Percentiles rank a stretch among this genome's conserved stretches.
Evolutionary conservation across 352 stramenopile genomes (phyloP).

Genomic region (Globisporangium alternatum): DNA sequence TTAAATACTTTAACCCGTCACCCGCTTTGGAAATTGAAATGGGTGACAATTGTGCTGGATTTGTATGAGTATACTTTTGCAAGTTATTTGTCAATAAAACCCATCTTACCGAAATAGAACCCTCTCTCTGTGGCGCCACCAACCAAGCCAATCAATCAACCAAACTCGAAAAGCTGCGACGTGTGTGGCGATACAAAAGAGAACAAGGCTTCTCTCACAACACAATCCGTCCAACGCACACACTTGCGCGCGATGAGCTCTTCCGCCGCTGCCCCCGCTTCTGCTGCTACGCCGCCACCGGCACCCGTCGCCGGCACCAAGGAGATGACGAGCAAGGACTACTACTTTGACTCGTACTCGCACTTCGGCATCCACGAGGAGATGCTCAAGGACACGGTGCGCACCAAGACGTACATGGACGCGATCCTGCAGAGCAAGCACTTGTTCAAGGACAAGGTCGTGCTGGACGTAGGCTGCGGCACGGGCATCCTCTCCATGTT

Average conservation of each 20-base stretch:
- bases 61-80: too few relatives aligned
- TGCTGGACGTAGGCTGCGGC: conserved; percentile 97
- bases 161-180: conserved; percentile 10
- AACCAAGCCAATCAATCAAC: conserved; percentile 8
- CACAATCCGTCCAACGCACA: conserved; percentile 7
- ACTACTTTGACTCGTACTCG: conserved; percentile 99
- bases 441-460: conserved; percentile 96
- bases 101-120: too few relatives aligned
- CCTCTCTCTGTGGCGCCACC: neutral
- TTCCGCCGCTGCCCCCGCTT: conserved; percentile 12
- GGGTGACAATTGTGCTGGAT: too few relatives aligned
- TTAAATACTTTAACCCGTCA: too few relatives aligned
- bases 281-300: conserved; percentile 13
- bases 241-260: conserved; percentile 24
- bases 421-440: conserved; percentile 97
- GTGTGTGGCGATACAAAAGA: conserved; percentile 12
- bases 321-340: conserved; percentile 93
- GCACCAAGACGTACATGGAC: conserved; percentile 96
- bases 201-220: conserved; percentile 1
- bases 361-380: conserved; percentile 99
- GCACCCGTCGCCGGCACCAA: conserved; percentile 21
- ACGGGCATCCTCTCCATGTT: conserved; percentile 99
- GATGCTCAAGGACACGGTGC: conserved; percentile 90
- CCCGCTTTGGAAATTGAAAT: too few relatives aligned
- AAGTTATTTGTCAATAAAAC: too few relatives aligned